Conservation (phyloP, 1,139 yeast genomes). For the Geotrichum fermentans region DNA sequence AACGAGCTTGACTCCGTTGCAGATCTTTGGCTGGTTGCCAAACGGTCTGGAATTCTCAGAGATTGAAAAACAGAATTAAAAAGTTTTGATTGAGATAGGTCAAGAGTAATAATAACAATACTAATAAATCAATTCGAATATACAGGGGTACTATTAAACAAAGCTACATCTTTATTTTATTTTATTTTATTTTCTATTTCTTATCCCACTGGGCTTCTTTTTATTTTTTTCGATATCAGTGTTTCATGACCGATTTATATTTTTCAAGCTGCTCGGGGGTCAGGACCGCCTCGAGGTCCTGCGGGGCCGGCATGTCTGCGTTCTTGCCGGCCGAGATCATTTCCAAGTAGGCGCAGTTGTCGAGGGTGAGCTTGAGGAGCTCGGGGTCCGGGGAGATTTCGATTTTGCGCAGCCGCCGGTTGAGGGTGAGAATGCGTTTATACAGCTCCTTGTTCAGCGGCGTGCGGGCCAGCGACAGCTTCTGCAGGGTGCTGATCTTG, state of each 20-base stretch:
- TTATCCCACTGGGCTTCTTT: too few relatives aligned
- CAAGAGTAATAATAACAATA: too few relatives aligned
- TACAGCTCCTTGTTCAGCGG: constrained; percentile 3
- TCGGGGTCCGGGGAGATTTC: constrained; percentile 5
- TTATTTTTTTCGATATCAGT: not conserved
- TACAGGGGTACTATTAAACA: too few relatives aligned
- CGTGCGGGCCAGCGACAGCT: constrained; percentile 10
- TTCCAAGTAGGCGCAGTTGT: constrained; percentile 2
- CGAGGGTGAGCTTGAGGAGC: constrained; percentile 1
- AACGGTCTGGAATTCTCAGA: too few relatives aligned
- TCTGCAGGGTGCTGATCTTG: constrained; percentile 10
- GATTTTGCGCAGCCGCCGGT: constrained; percentile 8
- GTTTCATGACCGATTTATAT: not conserved
- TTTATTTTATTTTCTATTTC: not conserved
- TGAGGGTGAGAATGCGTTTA: constrained; percentile 5
- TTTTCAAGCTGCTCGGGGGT: constrained; percentile 1
- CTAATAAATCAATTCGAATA: too few relatives aligned
- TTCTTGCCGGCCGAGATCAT: constrained; percentile 7
- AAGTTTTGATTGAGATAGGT: too few relatives aligned
- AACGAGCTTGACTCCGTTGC: too few relatives aligned
- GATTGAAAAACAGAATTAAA: too few relatives aligned
- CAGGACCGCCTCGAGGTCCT: constrained; percentile 1
- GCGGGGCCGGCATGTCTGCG: constrained; percentile 6
- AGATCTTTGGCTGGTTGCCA: too few relatives aligned
- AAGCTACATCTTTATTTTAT: too few relatives aligned